These are phyloP conservation scores for Sporothrix globosa DNA, from an alignment of 2,329 filamentous ascomycete genomes.

Conservation along the genomic window DNA sequence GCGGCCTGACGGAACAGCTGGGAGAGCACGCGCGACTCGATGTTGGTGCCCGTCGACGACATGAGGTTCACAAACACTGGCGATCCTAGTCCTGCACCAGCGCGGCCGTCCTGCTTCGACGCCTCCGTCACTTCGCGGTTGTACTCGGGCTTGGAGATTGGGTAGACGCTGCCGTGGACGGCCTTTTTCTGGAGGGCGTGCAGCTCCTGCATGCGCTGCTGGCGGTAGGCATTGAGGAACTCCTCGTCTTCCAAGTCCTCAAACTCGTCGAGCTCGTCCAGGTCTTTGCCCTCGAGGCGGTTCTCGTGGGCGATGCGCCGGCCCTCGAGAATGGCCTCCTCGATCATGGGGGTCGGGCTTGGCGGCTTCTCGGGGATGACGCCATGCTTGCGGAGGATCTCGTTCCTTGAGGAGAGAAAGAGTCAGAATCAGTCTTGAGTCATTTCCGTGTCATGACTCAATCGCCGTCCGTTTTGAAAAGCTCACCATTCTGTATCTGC, in stretches of 20 bases:
- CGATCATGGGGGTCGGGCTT: conserved; percentile 91
- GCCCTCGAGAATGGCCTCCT: conserved; percentile 88
- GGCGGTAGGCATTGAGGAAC: conserved; percentile 84
- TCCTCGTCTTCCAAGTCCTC: conserved; percentile 95
- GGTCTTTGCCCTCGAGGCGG: conserved; percentile 86
- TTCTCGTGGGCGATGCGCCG: conserved; percentile 86
- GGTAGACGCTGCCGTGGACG: conserved; percentile 88
- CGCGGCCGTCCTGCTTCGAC: conserved; percentile 53
- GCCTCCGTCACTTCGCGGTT: conserved; percentile 88
- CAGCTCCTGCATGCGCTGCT: conserved; percentile 85
- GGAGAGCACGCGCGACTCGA: conserved; percentile 79
- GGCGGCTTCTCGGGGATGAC: conserved; percentile 97
- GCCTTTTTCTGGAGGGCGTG: conserved; percentile 73
- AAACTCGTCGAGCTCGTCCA: conserved; percentile 89
- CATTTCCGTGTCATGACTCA: neutral
- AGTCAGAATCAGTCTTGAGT: conserved; percentile 1
- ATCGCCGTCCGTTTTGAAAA: neutral
- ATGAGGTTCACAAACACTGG: conserved; percentile 79
- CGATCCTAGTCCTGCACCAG: neutral
- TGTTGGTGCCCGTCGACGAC: conserved; percentile 75
- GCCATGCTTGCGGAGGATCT: conserved; percentile 94
- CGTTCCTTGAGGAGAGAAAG: conserved; percentile 69
- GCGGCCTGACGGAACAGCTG: conserved; percentile 88
- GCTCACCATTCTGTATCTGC: conserved; percentile 94
- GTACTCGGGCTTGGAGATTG: conserved; percentile 93